Base-by-base conservation (phyloP, 2,329 filamentous ascomycete species). In the Ceratocystis eucalypticola region DNA sequence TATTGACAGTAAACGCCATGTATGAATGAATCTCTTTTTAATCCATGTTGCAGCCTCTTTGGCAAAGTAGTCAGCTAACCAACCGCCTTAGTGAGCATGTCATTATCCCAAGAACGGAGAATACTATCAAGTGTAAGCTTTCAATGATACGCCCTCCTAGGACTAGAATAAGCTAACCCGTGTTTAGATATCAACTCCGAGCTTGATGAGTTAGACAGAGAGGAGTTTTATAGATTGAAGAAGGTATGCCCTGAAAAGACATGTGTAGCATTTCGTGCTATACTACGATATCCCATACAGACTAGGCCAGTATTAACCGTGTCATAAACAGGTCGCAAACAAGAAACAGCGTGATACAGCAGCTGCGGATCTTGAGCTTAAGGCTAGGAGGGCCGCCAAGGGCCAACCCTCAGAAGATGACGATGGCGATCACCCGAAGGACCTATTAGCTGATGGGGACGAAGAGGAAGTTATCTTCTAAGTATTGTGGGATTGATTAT, bases 181-280 rank as follows among this genome's bases (percentile, higher is more conserved):
- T 10, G 8, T 15, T 12, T 20, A 88, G 86, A 97, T 74, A 97
- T 97, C 82, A 97, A 97, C 78, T 96, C 93, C 0, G 94, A 99
- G 75, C 84, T 99, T 17, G 94, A 99, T 74, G 94, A 99, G 78
- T 81, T 99, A 63, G 95, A 97, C 77, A 85, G 94, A 80, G 94
- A 97, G 75, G 94, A 99, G 75, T 99, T 99, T 76, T 99, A 96
- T 78, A 83, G 94, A 70, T 78, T 99, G 74, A 99, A 99, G 79
- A 99, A 99, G 81, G 78, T 73, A 69, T 57, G 70, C 62, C 20
- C 28, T 20, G 1, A 37, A 22, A 12, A 15, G 37, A 41, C 37
- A 12, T 15, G 37, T 4, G 3, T 5, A 1, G 5, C 3, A 8
- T 41, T 41, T 41, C 37, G 37, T 12, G 37, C 37, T 15, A 41